Evolutionary conservation across 2,329 filamentous ascomycete species (phyloP), one percentile per base, ranked within the genome.

Genomic region (Lachnellula willkommii): DNA sequence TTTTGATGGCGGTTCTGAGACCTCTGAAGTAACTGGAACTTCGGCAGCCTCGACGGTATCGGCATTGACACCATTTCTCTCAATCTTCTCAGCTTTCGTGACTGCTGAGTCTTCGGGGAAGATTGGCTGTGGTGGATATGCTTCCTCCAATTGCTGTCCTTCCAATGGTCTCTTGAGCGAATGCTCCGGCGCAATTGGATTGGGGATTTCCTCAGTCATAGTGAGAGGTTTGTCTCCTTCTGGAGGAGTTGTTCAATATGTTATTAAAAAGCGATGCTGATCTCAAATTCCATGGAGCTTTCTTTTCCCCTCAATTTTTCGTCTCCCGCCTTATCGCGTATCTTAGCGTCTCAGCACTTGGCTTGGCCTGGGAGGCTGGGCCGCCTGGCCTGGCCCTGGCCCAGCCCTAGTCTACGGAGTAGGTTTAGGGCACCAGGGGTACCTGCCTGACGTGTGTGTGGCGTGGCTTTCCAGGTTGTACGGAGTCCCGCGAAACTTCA

Each of bases 1-100:
- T 73, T 88, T 88, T 51, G 79, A 71, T 40, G 80, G 76, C 56
- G 78, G 77, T 43, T 73, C 71, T 52, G 72, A 17, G 28, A 17
- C 45, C n/a, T 47, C 45, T 3, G n/a, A 22, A n/a, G 45, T 22
- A 45, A 32, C 70, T 12, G 67, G 58, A 46, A 52, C 36, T 26
- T 57, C 51, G 14, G 47, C 58, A 50, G 66, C 69, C 50, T 71
- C 68, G 46, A 60, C 58, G 22, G 60, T 58, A 57, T 68, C 63
- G 52, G 58, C 66, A 57, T 62, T 67, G 52, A 50, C 24, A 4
- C 61, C 58, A 47, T 65, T 63, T 50, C 58, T 57, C 43, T 63
- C 67, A 15, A 61, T 35, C 43, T 71, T 67, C 52, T 69, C 68
- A 11, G 65, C 66, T 51, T 67, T 66, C 15, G 65, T 68, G 11